Base-by-base conservation (phyloP, 2,329 filamentous ascomycete genomes). In the Monosporascus sp. region DNA sequence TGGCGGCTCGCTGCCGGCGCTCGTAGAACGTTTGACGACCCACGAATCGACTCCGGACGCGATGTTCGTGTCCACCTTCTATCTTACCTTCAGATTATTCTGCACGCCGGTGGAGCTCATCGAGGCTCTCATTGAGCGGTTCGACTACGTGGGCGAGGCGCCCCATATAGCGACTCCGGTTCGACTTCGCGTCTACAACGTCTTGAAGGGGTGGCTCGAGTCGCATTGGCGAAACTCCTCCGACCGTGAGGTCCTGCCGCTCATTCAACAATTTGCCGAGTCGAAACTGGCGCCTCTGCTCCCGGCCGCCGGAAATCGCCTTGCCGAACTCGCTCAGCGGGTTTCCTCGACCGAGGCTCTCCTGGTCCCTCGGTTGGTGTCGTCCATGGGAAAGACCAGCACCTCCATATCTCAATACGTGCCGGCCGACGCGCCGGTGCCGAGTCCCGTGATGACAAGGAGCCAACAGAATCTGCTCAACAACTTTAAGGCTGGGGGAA, bases 151-250 rank as follows among this genome's bases (percentile, higher is more conserved):
- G 38, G 88, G 84, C 14, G 88, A 94, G 55, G 88, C 86, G 48
- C 82, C 85, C 22, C 81, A 85, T 54, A 82, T 92, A 58, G 86
- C 91, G 22, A 82, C 79, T 3, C 90, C 93, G 0, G 93, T 97
- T 22, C 86, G 92, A 49, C 76, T 99, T 48, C 85, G 94, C 50
- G 91, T 97, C 1, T 97, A 95, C 76, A 97, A 99, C 68, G 87
- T 91, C 53, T 91, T 99, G 78, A 99, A 99, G 72, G 89, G 89
- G 43, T 99, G 94, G 94, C 77, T 99, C 20, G 94, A 97, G 73
- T 94, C 89, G 7, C 91, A 99, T 71, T 99, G 94, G 93, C 85
- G 88, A 48, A 84, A 90, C 58, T 84, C 91, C 55, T 85, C 86
- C 11, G 94, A 99, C 67, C 82, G 83, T 51, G 80, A 84, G 14